Conservation (phyloP, 768 basidiomycete species). For the Suillus variegatus region DNA sequence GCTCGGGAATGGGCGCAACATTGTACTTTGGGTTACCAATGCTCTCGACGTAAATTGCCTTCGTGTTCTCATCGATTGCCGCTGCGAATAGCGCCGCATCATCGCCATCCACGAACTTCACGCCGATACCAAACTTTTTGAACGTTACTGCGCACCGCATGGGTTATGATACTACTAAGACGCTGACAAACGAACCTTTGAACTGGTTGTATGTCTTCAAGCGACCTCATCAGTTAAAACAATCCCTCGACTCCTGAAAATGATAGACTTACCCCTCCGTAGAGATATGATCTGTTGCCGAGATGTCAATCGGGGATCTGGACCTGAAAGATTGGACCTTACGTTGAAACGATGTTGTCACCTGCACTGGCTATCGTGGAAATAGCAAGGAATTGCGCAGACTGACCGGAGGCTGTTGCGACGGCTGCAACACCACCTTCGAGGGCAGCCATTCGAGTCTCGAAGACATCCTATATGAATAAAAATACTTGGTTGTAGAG, state of each 20-base stretch:
- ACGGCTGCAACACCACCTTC: constrained; percentile 66
- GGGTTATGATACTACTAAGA: neutral
- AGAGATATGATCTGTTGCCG: constrained; percentile 46
- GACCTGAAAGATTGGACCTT: constrained; percentile 14
- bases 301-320: neutral
- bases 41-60: constrained; percentile 57
- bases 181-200: constrained; percentile 42
- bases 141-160: constrained; percentile 42
- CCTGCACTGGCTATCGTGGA: constrained; percentile 51
- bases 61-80: constrained; percentile 63
- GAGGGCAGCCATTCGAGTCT: constrained; percentile 62
- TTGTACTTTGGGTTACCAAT: constrained; percentile 66
- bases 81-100: constrained; percentile 48
- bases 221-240: neutral
- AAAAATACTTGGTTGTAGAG: neutral
- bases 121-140: constrained; percentile 54
- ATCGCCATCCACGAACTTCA: constrained; percentile 53
- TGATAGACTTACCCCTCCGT: constrained; percentile 52
- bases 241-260: neutral
- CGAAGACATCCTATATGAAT: constrained; percentile 56
- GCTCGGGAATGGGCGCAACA: constrained; percentile 53
- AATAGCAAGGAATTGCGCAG: constrained; percentile 64
- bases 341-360: constrained; percentile 69
- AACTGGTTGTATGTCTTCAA: constrained; percentile 62
- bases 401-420: constrained; percentile 56